These are phyloP conservation scores for Puccinia hordei DNA, from an alignment of 1,284 basidiomycete genomes.

Conservation along the genomic window DNA sequence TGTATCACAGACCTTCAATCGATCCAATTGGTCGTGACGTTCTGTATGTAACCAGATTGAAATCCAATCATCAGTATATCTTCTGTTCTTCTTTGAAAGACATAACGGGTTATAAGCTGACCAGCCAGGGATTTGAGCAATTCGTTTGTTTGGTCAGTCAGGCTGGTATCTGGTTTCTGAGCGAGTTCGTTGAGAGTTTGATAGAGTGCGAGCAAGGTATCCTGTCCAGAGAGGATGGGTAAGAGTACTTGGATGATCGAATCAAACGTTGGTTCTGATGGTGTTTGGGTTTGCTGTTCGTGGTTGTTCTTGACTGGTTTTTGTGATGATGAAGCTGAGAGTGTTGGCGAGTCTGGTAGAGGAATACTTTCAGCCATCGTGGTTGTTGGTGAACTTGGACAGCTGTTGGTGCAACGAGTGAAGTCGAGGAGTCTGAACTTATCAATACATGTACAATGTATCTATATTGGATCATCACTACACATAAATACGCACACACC, in stretches of 20 bases:
- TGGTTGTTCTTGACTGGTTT: not conserved
- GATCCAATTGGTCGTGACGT: constrained; percentile 23
- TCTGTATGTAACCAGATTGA: too few relatives aligned
- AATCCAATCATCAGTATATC: not conserved
- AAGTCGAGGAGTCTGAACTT: too few relatives aligned
- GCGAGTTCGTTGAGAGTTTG: constrained; percentile 10
- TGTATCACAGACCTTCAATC: constrained; percentile 30
- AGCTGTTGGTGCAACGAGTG: too few relatives aligned
- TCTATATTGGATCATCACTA: too few relatives aligned
- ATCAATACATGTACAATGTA: too few relatives aligned
- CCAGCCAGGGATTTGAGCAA: constrained; percentile 3
- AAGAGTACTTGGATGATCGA: constrained; percentile 18
- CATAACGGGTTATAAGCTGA: not conserved
- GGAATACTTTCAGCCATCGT: constrained; percentile 21
- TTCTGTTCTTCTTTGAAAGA: too few relatives aligned
- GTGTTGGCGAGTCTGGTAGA: constrained; percentile 7
- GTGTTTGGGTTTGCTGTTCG: not conserved
- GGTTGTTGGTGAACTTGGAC: not conserved
- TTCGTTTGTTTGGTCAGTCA: not conserved
- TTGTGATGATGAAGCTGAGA: not conserved
- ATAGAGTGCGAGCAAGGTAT: constrained; percentile 21
- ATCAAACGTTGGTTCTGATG: not conserved
- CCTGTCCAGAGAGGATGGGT: constrained; percentile 20
- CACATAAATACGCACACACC: too few relatives aligned
- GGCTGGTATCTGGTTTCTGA: constrained; percentile 1